Base-by-base conservation (phyloP, 352 stramenopile genomes). In the Phytophthora lateralis region DNA sequence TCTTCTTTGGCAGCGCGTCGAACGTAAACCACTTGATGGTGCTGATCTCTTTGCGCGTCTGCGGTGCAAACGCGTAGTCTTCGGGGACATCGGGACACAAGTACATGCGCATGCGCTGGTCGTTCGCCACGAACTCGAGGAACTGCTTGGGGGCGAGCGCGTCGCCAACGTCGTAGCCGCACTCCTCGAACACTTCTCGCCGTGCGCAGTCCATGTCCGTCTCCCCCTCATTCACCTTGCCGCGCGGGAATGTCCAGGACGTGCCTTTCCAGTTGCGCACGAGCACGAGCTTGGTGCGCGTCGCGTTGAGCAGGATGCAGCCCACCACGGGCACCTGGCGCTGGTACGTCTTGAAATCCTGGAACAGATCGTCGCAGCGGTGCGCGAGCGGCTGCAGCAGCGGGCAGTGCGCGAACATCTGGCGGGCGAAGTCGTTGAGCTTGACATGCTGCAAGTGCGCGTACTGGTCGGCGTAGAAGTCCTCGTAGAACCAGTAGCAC, bases 401-500 rank as follows among this genome's bases (percentile, higher is more conserved):
- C 15, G 89, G 83, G 20, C 85, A 97, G 65, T 97, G 93, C 45
- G 86, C 71, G 71, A 98, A 98, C 76, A 98, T 90, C 47, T 90
- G 82, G n/a, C 83, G 73, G 26, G 90, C 88, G 67, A 98, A 98
- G 49, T 96, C 88, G 63, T 98, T 93, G n/a, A 98, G 69, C 65
- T 97, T 96, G 59, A 98, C 90, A 43, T 97, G 80, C 53, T 91
- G 90, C 51, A 98, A 60, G 63, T 87, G 71, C 50, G 78, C 72
- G 46, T 91, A 77, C 48, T 86, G 74, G 73, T 98, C 95, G 63
- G 93, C 96, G 69, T 98, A 97, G 67, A 98, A 97, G 73, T 98
- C 95, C 66, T 98, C 94, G 75, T 98, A 98, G 77, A 98, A 98
- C 95, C 95, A 98, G 68, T 94, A 98, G 57, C 92, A 97, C 76